These are phyloP conservation scores for Hyphopichia khmerensis DNA, from an alignment of 1,139 yeast genomes.

Conservation along the genomic window DNA sequence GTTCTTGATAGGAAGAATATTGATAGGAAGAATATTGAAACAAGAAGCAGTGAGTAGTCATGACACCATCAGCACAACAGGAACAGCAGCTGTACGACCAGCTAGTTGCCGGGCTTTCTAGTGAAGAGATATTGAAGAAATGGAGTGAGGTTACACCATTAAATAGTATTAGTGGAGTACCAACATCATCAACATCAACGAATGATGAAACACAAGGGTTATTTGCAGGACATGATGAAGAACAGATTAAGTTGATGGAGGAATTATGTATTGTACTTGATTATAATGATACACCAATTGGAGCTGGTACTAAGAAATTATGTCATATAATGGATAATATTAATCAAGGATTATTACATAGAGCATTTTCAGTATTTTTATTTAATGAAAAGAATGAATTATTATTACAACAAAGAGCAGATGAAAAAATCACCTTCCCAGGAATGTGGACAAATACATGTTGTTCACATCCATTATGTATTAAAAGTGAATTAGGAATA, in stretches of 20 bases:
- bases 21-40: too few species aligned
- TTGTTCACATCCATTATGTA: constrained; percentile 94
- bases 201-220: constrained; percentile 30
- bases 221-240: constrained; percentile 86
- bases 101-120: constrained; percentile 51
- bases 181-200: constrained; percentile 32
- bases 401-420: constrained; percentile 90
- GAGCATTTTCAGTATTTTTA: constrained; percentile 93
- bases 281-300: constrained; percentile 81
- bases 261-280: constrained; percentile 94
- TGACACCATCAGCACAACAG: constrained; percentile 3
- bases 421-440: constrained; percentile 94
- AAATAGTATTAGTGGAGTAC: constrained; percentile 47
- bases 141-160: constrained; percentile 68
- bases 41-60: too few species aligned
- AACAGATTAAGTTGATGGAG: constrained; percentile 92
- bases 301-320: constrained; percentile 90
- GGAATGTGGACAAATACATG: constrained; percentile 98
- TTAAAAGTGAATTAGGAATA: constrained; percentile 73
- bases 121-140: constrained; percentile 48
- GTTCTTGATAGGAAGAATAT: too few species aligned
- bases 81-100: constrained; percentile 35
- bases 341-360: constrained; percentile 78
- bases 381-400: constrained; percentile 77
- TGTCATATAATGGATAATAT: constrained; percentile 92